Conservation (phyloP, 169 alveolate species). For the Plasmodium gonderi region DNA sequence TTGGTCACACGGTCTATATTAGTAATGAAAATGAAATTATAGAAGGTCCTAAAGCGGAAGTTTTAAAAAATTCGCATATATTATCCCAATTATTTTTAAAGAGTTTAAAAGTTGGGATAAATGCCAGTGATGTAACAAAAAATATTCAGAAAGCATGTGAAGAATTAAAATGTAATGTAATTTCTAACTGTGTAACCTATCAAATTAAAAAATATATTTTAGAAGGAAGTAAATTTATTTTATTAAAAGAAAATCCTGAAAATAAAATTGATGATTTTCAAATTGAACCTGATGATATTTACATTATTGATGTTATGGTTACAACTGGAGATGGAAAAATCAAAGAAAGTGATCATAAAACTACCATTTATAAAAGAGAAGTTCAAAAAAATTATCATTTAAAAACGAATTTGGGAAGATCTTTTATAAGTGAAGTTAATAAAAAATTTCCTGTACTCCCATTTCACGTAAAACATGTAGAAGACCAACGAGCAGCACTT, state of each 20-base stretch:
- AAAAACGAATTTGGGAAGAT: conserved; percentile 94
- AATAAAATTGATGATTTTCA: conserved; percentile 94
- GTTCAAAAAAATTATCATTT: conserved; percentile 94
- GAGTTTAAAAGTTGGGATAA: conserved; percentile 89
- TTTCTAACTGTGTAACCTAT: conserved; percentile 94
- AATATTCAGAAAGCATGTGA: conserved; percentile 90
- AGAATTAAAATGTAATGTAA: conserved; percentile 91
- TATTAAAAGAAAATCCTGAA: conserved; percentile 90
- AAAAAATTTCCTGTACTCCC: conserved; percentile 89
- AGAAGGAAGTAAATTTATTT: conserved; percentile 91
- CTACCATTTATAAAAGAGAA: conserved; percentile 95
- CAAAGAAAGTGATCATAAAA: conserved; percentile 92
- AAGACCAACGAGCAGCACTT: conserved; percentile 87
- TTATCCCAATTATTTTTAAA: conserved; percentile 95
- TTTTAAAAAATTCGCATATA: conserved; percentile 91
- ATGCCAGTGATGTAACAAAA: conserved; percentile 93
- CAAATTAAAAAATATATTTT: conserved; percentile 94
- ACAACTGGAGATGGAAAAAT: conserved; percentile 96
- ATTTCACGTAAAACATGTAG: conserved; percentile 83
- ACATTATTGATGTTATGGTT: conserved; percentile 93
- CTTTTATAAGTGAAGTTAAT: conserved; percentile 94
- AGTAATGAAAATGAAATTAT: conserved; percentile 71
- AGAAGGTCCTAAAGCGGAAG: conserved; percentile 80
- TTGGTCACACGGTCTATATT: conserved; percentile 87
- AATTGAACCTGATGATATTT: conserved; percentile 95